Base-by-base conservation (phyloP, 1,139 yeast genomes). In the Hyphopichia wangnamkhiaoensis region DNA sequence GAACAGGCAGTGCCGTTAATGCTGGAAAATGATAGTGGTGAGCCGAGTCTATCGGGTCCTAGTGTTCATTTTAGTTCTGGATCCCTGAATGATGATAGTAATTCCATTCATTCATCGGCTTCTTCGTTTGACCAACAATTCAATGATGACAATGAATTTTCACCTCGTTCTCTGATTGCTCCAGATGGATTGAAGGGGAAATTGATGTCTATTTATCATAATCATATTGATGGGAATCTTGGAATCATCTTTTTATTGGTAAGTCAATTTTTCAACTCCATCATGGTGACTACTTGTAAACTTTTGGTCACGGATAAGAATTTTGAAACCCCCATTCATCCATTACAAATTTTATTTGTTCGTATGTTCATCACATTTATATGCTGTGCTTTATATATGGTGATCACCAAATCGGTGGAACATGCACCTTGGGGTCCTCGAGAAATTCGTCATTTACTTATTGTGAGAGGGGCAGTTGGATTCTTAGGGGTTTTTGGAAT, bases 401-500 rank as follows among this genome's bases (percentile, higher is more conserved):
- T 56, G 31, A 44, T 71, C 36, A 74, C 77, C 36, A 68, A 43
- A 56, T 65, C 56, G 56, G 75, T 82, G 2, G 80, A 79, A 0
- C 74, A 82, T 45, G 84, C 82, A 12, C 84, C 93, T 2, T 72
- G 83, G 48, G 96, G 96, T 0, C 89, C 91, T 2, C 72, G 65
- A 17, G 76, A 73, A 2, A 58, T 80, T 30, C 66, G 96, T 14
- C 56, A 61, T 38, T 68, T 80, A 50, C 63, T 87, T 36, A 56
- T 80, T 0, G 42, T 78, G n/a, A 69, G 97, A 44, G 96, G 96
- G 0, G 43, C 71, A 1, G 72, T 80, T 16, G 97, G 97, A 3
- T 89, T 87, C 49, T 59, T 83, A 45, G 95, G 95, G 2, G 90
- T 85, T 2, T 83, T 83, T 57, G 83, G 89, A 3, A 63, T 84